phyloP scores from a whole-genome alignment of 495 filamentous ascomycete genomes.

The Xylaria grammica region DNA sequence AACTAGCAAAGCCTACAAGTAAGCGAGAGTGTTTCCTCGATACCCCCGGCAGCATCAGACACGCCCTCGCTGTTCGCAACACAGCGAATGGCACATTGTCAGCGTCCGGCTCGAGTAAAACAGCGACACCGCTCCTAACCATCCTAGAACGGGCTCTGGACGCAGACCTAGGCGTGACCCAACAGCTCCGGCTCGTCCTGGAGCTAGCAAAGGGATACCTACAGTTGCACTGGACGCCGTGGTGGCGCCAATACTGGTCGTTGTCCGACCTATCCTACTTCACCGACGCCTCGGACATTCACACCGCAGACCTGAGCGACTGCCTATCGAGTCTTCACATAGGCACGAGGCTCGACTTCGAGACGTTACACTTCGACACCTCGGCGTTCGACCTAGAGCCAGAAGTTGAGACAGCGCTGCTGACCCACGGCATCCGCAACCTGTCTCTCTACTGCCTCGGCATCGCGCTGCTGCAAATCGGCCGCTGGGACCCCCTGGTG shows the following conservation, averaged over 20 bases:
- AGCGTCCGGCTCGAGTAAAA: neutral
- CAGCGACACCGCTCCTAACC: neutral
- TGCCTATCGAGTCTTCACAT: conserved; percentile 1
- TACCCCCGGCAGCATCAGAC: conserved; percentile 1
- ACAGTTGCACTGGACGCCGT: conserved; percentile 13
- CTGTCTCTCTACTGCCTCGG: conserved; percentile 19
- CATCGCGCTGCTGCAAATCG: conserved; percentile 25
- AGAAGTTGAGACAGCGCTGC: conserved; percentile 5
- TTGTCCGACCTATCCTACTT: conserved; percentile 14
- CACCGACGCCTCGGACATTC: neutral
- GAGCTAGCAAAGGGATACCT: conserved; percentile 6
- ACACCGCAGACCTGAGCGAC: neutral
- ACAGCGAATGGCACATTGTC: neutral
- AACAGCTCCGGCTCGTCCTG: conserved; percentile 14
- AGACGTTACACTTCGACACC: neutral
- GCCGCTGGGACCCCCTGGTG: conserved; percentile 19
- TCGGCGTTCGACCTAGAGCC: neutral
- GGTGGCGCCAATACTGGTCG: conserved; percentile 6
- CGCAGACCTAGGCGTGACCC: conserved; percentile 2
- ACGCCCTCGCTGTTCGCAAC: conserved; percentile 3
- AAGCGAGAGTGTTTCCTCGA: neutral
- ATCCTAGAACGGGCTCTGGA: neutral
- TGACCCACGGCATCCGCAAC: conserved; percentile 14
- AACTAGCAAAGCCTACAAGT: neutral
- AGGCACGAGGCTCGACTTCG: conserved; percentile 8